Evolutionary conservation across 495 filamentous ascomycete species (phyloP), one percentile per base, ranked within the genome.

Genomic region (Penicillium waksmanii): DNA sequence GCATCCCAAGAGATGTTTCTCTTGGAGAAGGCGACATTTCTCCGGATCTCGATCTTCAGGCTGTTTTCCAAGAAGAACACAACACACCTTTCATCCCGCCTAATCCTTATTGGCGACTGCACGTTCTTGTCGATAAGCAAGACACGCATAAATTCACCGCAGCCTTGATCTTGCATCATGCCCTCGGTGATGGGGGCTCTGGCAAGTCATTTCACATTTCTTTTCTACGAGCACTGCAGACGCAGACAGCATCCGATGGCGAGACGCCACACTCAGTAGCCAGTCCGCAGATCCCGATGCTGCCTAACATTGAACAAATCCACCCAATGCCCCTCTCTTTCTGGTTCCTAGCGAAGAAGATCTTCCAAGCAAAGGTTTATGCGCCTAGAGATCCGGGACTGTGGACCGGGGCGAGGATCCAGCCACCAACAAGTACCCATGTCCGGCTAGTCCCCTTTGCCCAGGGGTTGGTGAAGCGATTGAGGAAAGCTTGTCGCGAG

Each of bases 161-260:
- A 3, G 70, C 61, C 1, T 77, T 76, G 57, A 67, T 77, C 5
- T 77, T 69, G 52, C 77, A 79, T 34, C 73, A 76, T 53, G 73
- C 63, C 0, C 50, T 74, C 27, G 69, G 70, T 5, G 73, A 77
- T 51, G 73, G 73, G 1, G 64, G 49, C 9, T 77, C 73, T 1
- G 72, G 70, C 3, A 77, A 77, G 55, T 68, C 69, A 8, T 73
- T 75, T 49, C 73, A 77, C 31, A 57, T 53, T 18, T 64, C 66
- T 0, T 72, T 77, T 49, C 59, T 75, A 7, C 61, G 60, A 21
- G 73, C 68, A 5, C 36, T 77, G 40, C 56, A 63, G 11, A 34
- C 48, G 35, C 56, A 63, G 9, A 31, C 48, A 5, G 35, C 23
- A 4, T 48, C 55, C 18, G 53, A 51, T 13, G 66, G 52, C 0